These are phyloP conservation scores for slime mould (Dictyostelium discoideum) DNA, from an alignment of 78 protist species.

Conservation along the genomic window DNA sequence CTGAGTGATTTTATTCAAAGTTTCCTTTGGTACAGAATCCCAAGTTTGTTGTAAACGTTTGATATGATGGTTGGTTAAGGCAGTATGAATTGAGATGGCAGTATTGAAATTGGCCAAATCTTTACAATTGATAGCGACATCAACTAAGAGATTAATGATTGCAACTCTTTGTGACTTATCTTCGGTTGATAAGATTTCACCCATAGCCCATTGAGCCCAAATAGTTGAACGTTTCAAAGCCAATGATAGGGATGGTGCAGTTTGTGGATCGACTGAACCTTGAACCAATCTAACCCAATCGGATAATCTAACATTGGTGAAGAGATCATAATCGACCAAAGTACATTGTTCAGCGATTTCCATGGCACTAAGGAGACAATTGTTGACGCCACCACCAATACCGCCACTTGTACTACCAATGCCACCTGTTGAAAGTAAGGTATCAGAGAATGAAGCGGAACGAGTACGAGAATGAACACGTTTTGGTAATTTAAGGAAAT, in stretches of 20 bases:
- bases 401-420: background rate
- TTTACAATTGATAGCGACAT: slow-evolving; percentile 44
- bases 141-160: slow-evolving; percentile 43
- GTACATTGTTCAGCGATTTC: slow-evolving; percentile 77
- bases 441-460: slow-evolving; percentile 45
- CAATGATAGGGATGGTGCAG: slow-evolving; percentile 10
- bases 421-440: background rate
- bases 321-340: slow-evolving; percentile 42
- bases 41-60: slow-evolving; percentile 52
- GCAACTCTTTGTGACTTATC: slow-evolving; percentile 62
- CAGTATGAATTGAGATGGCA: slow-evolving; percentile 23
- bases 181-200: slow-evolving; percentile 57
- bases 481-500: slow-evolving; percentile 34
- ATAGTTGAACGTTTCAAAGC: slow-evolving; percentile 44
- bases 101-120: slow-evolving; percentile 63
- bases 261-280: slow-evolving; percentile 43
- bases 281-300: slow-evolving; percentile 77
- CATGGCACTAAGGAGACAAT: slow-evolving; percentile 23
- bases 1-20: slow-evolving; percentile 9
- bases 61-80: slow-evolving; percentile 56
- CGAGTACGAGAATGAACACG: slow-evolving; percentile 24
- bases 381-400: background rate
- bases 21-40: slow-evolving; percentile 68
- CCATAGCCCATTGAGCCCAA: slow-evolving; percentile 74
- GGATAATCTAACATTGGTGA: slow-evolving; percentile 32